phyloP scores from a whole-genome alignment of 2,329 filamentous ascomycete species.

The Xenosphaeropsis pyriputrescens region DNA sequence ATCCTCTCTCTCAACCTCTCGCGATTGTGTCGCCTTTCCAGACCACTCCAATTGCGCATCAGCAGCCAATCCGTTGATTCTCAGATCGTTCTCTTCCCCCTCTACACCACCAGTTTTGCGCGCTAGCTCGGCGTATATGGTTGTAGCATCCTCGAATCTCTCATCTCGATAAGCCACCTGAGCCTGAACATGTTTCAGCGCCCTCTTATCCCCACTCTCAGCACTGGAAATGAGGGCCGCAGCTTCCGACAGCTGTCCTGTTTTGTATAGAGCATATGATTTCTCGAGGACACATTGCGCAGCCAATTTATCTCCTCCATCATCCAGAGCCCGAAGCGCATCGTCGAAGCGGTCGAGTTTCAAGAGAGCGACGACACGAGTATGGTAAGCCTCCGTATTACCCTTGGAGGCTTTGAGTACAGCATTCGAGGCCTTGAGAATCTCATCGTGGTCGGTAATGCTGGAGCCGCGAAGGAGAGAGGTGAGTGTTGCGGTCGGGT shows the following conservation, averaged over 20 bases:
- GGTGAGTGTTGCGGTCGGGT: slow-evolving; percentile 16
- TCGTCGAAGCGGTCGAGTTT: slow-evolving; percentile 76
- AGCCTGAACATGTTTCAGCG: slow-evolving; percentile 36
- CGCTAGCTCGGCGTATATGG: slow-evolving; percentile 46
- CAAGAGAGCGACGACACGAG: slow-evolving; percentile 59
- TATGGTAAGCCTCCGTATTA: slow-evolving; percentile 45
- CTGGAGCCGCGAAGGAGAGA: slow-evolving; percentile 32
- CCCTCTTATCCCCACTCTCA: slow-evolving; percentile 6
- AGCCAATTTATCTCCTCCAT: slow-evolving; percentile 45
- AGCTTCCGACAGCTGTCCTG: slow-evolving; percentile 52
- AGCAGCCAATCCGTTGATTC: slow-evolving; percentile 60
- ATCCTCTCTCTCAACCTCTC: slow-evolving; percentile 32
- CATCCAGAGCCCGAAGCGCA: slow-evolving; percentile 52
- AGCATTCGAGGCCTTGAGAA: slow-evolving; percentile 48
- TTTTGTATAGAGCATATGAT: slow-evolving; percentile 75
- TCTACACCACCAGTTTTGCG: slow-evolving; percentile 25
- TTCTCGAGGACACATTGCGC: slow-evolving; percentile 51
- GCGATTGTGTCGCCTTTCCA: slow-evolving; percentile 20
- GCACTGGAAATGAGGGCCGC: slow-evolving; percentile 19
- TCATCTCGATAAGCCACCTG: slow-evolving; percentile 62
- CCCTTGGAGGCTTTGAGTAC: slow-evolving; percentile 45
- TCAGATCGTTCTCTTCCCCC: slow-evolving; percentile 59
- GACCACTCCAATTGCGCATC: slow-evolving; percentile 62
- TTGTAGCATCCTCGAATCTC: slow-evolving; percentile 51
- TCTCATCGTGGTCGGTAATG: slow-evolving; percentile 59